These are phyloP conservation scores for Antrodiella citrinella DNA, from an alignment of 768 basidiomycete species.

Conservation along the genomic window DNA sequence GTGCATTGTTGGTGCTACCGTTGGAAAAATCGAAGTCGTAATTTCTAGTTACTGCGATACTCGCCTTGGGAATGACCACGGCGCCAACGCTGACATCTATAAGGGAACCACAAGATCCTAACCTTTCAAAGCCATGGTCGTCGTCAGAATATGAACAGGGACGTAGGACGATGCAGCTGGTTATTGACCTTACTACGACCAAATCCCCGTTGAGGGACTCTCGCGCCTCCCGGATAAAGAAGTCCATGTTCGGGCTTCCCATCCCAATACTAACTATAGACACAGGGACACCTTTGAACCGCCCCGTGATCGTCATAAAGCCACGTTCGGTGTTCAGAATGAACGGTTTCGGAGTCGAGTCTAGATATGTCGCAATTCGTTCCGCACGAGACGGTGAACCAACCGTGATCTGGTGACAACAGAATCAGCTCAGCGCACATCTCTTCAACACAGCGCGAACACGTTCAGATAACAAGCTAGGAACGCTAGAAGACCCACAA, in stretches of 20 bases:
- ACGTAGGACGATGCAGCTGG: conserved; percentile 1
- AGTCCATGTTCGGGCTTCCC: conserved; percentile 79
- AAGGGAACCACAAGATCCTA: conserved; percentile 78
- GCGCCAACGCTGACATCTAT: conserved; percentile 65
- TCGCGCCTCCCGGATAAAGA: conserved; percentile 74
- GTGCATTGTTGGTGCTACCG: conserved; percentile 29
- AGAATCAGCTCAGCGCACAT: not conserved
- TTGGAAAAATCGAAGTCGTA: conserved; percentile 67
- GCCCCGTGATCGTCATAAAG: conserved; percentile 41
- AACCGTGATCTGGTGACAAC: conserved; percentile 51
- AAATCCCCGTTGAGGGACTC: conserved; percentile 63
- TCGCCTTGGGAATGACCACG: conserved; percentile 61
- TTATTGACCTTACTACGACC: conserved; percentile 39
- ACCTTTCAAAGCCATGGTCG: conserved; percentile 29
- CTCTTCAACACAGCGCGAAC: not conserved
- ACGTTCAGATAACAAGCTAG: not conserved
- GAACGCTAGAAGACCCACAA: conserved; percentile 36
- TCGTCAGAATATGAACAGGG: not conserved
- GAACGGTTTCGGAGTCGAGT: conserved; percentile 52
- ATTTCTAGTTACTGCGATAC: conserved; percentile 65
- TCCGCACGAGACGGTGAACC: conserved; percentile 64
- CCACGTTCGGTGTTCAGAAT: conserved; percentile 64
- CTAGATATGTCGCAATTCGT: conserved; percentile 50
- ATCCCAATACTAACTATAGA: conserved; percentile 78
- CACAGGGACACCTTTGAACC: conserved; percentile 44